Evolutionary conservation across 306 rosid species (phyloP), one percentile per base, ranked within the genome.

Genomic region (Hippophae rhamnoides): DNA sequence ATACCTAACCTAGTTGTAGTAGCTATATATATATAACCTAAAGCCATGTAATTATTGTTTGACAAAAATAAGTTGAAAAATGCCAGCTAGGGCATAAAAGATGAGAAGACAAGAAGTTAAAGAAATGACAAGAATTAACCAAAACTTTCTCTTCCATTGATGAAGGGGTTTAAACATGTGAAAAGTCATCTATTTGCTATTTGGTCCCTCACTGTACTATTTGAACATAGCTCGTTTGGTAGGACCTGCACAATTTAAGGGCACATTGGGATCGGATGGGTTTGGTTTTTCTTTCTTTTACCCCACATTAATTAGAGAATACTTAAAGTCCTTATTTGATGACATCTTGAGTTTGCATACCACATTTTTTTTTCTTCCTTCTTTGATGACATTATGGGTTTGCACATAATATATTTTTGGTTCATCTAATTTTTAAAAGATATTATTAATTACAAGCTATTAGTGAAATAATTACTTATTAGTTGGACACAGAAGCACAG

Each of bases 121-220:
- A n/a, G 5, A 60, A 47, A 1, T 9, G n/a, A 47, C 10, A 47
- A 47, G 13, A 47, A 51, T 5, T 13, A 6, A 58, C 69, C 65
- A 62, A 70, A 70, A 53, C 47, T 13, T 11, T 27, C 63, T 67
- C 63, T 75, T 70, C 77, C 81, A 63, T 71, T 75, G 73, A 74
- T 73, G 79, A 52, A 75, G 81, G 82, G 77, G 46, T 65, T 57
- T 18, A 63, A 41, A 73, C 82, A 72, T 74, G 80, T 73, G 86
- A 70, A 47, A 65, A 10, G 55, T 54, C 62, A 55, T 57, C 58
- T 66, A 62, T 75, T 77, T 74, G 84, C 58, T 66, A 62, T 75
- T 77, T 74, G 84, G 90, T 14, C 72, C 67, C 64, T 55, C 76
- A 57, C 81, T 73, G 66, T 70, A 1, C 23, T 18, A 18, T 18